Evolutionary conservation across 2,329 filamentous ascomycete genomes (phyloP).

Genomic region (Fusarium sp.): DNA sequence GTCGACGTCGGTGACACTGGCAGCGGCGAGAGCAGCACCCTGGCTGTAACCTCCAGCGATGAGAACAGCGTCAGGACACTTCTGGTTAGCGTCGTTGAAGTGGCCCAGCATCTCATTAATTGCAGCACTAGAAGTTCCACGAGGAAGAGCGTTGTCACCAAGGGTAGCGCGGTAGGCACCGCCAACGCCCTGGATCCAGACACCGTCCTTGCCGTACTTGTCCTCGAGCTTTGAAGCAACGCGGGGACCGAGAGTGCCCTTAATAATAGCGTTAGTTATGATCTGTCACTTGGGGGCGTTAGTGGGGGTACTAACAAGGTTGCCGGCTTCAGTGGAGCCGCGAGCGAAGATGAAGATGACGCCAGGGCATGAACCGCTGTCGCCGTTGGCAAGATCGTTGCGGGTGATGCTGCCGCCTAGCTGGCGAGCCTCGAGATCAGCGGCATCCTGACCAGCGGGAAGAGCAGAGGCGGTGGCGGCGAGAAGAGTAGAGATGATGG

Average conservation of each 20-base stretch:
- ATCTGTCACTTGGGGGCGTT: background rate
- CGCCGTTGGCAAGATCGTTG: constrained; percentile 45
- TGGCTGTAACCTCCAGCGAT: constrained; percentile 55
- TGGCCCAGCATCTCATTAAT: constrained; percentile 54
- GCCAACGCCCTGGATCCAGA: constrained; percentile 58
- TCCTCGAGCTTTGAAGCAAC: constrained; percentile 44
- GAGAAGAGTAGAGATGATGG: constrained; percentile 20
- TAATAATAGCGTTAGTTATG: background rate
- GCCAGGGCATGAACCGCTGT: constrained; percentile 45
- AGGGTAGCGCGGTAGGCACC: constrained; percentile 51
- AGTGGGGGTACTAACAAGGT: constrained; percentile 44
- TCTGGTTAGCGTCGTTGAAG: constrained; percentile 51
- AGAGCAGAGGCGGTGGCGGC: constrained; percentile 30
- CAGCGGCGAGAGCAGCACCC: constrained; percentile 56
- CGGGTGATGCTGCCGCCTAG: constrained; percentile 18
- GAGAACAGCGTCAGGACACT: constrained; percentile 55
- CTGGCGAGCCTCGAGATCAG: constrained; percentile 31
- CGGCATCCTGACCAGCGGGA: constrained; percentile 4
- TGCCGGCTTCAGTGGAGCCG: constrained; percentile 51
- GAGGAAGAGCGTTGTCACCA: constrained; percentile 49
- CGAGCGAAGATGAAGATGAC: constrained; percentile 54
- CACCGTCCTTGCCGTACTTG: constrained; percentile 35
- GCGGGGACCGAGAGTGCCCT: constrained; percentile 46
- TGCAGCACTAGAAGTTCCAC: constrained; percentile 49
- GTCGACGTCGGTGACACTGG: constrained; percentile 49